Evolutionary conservation across 1,284 basidiomycete genomes (phyloP), one percentile per base, ranked within the genome.

Genomic region (Pseudozyma pruni): DNA sequence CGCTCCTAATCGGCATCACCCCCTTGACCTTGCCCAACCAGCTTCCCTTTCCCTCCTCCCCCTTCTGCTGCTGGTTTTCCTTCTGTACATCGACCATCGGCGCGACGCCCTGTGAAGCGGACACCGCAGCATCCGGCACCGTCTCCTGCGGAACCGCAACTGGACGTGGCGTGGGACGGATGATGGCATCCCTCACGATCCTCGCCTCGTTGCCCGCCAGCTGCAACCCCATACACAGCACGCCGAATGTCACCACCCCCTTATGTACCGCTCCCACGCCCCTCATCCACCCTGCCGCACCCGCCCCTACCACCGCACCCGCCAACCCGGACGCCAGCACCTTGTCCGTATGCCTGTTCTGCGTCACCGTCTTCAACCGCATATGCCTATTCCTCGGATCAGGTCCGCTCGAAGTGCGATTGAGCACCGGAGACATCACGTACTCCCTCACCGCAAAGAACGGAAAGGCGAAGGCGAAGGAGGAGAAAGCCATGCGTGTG

Each of bases 391-490:
- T 64, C 4, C 31, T 40, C 17, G 48, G 52, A 34, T 70, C 67
- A 0, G 56, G 56, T 5, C 67, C 67, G 35, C 55, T 59, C 14
- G 55, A 59, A n/a, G 60, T 59, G 2, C 67, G 55, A 27, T 70
- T 63, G 10, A 70, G 45, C 1, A 70, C 45, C 14, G 69, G 63
- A 23, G 55, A 59, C 19, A 67, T 8, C 5, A 62, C 43, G 39
- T 72, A 72, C 42, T 72, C 69, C 11, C 69, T 43, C 1, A 72
- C 55, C 4, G 69, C 69, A 29, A 72, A 72, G 56, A 72, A 72
- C 6, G 70, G 70, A 42, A 72, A 72, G 0, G 51, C 64, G 41
- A 72, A 64, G 1, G 60, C 64, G 31, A 72, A 72, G 1, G 56
- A 48, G 47, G 44, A 59, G 42, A 72, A 54, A 1, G 53, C 64